Evolutionary conservation across 192 early-diverging fungal species (phyloP), one percentile per base, ranked within the genome.

Genomic region (Dispira simplex): DNA sequence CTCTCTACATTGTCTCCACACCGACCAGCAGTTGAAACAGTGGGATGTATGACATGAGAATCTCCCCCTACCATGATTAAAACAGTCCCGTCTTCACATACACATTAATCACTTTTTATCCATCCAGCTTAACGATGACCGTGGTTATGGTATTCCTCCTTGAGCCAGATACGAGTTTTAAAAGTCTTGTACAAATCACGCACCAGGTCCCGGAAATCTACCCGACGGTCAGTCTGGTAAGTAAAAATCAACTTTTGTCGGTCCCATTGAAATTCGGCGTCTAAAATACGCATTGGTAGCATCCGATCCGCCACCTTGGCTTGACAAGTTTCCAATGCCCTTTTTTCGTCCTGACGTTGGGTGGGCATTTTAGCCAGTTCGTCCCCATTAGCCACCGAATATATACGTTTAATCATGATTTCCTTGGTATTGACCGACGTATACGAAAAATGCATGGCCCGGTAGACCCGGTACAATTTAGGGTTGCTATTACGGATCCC

Each of bases 231-330:
- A 47, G 63, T 63, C 11, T 47, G 48, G 77, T 94, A 98, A 71
- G 94, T 94, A 56, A 96, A 98, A 0, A 93, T 96, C 52, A 98
- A 77, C 80, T 98, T 98, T 66, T 90, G 84, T 18, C 95, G 81
- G 73, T 98, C 93, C 85, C 94, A 98, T 75, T 98, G 96, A 65
- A 91, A 98, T 74, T 98, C 96, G 25, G 96, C 96, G 68, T 96
- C 92, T 0, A 93, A 90, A 26, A 98, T 86, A 64, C 90, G 83
- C 96, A 98, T 98, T 18, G 91, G 88, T 43, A 98, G 77, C 66
- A 87, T 89, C 75, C 88, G 89, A 65, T 91, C 86, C 59, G 85
- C 77, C 54, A 92, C 94, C 71, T 94, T 97, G 45, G 74, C 76
- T 66, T 93, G 93, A 68, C 94, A 97, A 25, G 92, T 79, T 32